A percentile compares a stretch with the other conserved stretches of the same genome.
Evolutionary conservation across 148 eudicot species (phyloP).

Genomic region (Selenicereus undatus): DNA sequence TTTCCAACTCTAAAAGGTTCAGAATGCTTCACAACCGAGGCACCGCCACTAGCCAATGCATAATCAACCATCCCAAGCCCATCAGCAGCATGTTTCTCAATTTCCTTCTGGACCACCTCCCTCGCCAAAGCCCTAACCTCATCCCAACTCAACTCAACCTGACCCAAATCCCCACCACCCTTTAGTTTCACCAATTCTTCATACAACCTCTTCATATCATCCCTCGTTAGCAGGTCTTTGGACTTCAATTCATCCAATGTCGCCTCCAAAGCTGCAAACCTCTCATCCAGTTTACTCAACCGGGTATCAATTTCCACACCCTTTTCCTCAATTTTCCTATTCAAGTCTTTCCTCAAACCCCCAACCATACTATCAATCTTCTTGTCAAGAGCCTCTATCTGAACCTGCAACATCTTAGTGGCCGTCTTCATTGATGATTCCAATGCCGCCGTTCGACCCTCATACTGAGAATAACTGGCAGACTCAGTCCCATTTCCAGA

Average conservation of each 20-base stretch:
- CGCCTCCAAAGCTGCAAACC: conserved; percentile 39
- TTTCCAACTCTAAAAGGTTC: conserved; percentile 36
- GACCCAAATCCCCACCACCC: conserved; percentile 10
- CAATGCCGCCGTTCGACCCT: conserved; percentile 55
- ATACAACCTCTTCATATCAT: conserved; percentile 44
- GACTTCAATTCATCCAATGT: conserved; percentile 32
- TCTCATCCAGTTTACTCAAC: conserved; percentile 36
- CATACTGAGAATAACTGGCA: conserved; percentile 39
- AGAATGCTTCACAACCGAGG: conserved; percentile 53
- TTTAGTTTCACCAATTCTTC: conserved; percentile 51
- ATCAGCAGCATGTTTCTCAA: conserved; percentile 82
- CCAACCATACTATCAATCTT: conserved; percentile 48
- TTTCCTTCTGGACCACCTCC: conserved; percentile 72
- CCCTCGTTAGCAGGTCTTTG: conserved; percentile 44
- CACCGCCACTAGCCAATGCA: conserved; percentile 71
- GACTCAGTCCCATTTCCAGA: conserved; percentile 10
- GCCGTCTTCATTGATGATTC: conserved; percentile 54
- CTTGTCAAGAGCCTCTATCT: conserved; percentile 56
- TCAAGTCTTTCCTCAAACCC: conserved; percentile 45
- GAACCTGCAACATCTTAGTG: conserved; percentile 64
- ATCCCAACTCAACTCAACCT: conserved; percentile 43
- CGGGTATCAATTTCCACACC: conserved; percentile 30
- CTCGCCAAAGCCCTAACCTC: conserved; percentile 59
- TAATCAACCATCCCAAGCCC: conserved; percentile 84
- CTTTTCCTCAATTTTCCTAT: conserved; percentile 41